Evolutionary conservation across 306 rosid species (phyloP).

Genomic region (Gynostemma pentaphyllum): DNA sequence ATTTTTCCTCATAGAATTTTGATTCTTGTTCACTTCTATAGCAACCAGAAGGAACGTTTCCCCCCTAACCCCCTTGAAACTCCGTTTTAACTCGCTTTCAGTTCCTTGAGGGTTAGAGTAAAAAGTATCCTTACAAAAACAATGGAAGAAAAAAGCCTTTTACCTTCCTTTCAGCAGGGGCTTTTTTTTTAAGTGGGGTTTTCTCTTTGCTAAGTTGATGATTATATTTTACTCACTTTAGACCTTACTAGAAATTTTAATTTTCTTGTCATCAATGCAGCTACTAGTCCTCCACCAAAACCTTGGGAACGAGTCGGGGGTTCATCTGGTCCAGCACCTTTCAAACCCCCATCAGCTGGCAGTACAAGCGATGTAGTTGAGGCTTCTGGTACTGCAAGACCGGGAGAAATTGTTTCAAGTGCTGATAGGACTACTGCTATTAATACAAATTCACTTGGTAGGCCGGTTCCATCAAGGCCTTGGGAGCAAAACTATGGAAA

Average conservation of each 20-base stretch:
- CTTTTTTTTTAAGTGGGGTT: too few relatives aligned
- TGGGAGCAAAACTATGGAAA: constrained; percentile 83
- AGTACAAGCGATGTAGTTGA: constrained; percentile 85
- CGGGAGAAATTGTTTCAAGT: constrained; percentile 80
- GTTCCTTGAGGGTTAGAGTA: too few relatives aligned
- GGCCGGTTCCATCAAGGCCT: constrained; percentile 90
- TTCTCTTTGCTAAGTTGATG: background rate
- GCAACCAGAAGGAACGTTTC: too few relatives aligned
- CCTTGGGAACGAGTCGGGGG: constrained; percentile 90
- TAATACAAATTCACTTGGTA: constrained; percentile 45
- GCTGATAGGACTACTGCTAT: constrained; percentile 32
- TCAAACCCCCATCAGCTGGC: constrained; percentile 77
- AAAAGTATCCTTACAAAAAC: too few relatives aligned
- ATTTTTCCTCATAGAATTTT: too few relatives aligned
- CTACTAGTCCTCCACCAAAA: constrained; percentile 65
- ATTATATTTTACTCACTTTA: background rate
- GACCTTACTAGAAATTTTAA: background rate
- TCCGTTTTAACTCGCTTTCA: too few relatives aligned
- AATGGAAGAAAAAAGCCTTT: too few relatives aligned
- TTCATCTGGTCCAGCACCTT: constrained; percentile 81
- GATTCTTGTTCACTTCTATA: too few relatives aligned
- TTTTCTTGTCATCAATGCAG: constrained; percentile 31
- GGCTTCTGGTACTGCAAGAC: constrained; percentile 92
- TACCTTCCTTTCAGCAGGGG: too few relatives aligned
- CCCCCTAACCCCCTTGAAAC: too few relatives aligned